phyloP scores from a whole-genome alignment of 495 filamentous ascomycete genomes.

The Aspergillus funiculosus region DNA sequence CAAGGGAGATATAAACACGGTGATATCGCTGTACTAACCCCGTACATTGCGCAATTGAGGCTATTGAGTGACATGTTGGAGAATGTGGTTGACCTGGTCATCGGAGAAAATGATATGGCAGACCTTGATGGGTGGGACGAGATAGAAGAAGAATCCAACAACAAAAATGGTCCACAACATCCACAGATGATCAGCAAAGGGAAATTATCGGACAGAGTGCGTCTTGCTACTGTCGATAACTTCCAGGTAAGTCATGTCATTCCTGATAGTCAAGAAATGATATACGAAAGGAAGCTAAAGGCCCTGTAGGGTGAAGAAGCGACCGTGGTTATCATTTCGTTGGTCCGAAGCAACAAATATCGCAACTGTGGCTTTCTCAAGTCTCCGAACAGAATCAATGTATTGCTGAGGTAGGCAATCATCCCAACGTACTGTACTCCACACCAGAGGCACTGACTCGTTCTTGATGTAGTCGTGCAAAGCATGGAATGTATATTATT shows the following conservation, averaged over 20 bases:
- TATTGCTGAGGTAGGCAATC: too few relatives aligned
- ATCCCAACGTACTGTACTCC: too few relatives aligned
- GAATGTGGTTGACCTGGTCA: conserved; percentile 51
- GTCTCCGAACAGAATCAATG: conserved; percentile 75
- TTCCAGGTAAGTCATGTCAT: conserved; percentile 52
- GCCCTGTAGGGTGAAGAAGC: conserved; percentile 77
- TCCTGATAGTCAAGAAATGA: too few relatives aligned
- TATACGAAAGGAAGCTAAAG: too few relatives aligned
- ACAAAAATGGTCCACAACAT: background rate
- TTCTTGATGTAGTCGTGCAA: too few relatives aligned
- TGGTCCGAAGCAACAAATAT: conserved; percentile 66
- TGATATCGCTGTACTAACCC: conserved; percentile 77
- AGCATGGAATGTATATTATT: conserved; percentile 81
- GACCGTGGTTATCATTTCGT: conserved; percentile 67
- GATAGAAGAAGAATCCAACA: conserved; percentile 43
- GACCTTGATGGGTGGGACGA: conserved; percentile 51
- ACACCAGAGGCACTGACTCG: too few relatives aligned
- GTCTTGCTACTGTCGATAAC: conserved; percentile 74
- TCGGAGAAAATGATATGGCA: conserved; percentile 64
- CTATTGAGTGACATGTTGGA: conserved; percentile 49
- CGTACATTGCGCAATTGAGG: conserved; percentile 66
- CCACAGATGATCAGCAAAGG: background rate
- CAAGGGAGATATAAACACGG: conserved; percentile 59
- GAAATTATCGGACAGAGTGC: conserved; percentile 26
- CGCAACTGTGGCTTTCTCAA: conserved; percentile 64